Evolutionary conservation across 2,329 filamentous ascomycete genomes (phyloP).

Genomic region (Phialophora macrospora): DNA sequence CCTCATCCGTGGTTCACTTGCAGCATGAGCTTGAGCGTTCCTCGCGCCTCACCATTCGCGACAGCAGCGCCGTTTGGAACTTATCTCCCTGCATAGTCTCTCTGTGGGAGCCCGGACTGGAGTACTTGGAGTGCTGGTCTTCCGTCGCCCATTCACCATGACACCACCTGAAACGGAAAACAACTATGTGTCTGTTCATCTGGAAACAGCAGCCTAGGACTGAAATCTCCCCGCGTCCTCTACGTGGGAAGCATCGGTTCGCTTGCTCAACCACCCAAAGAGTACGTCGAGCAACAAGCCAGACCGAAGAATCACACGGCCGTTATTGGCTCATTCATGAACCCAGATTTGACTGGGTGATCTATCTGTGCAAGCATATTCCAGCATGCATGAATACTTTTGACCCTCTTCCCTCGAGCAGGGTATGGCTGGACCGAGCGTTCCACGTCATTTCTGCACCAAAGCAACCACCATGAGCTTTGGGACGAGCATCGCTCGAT

Average conservation of each 20-base stretch:
- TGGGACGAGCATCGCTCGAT: not conserved
- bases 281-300: not conserved
- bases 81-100: not conserved
- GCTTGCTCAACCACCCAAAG: not conserved
- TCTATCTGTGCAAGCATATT: slow-evolving; percentile 3
- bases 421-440: not conserved
- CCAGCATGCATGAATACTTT: slow-evolving; percentile 14
- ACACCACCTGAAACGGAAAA: not conserved
- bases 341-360: not conserved
- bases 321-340: not conserved
- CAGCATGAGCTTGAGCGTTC: not conserved
- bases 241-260: not conserved
- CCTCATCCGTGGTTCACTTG: not conserved
- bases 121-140: not conserved
- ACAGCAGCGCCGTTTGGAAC: not conserved
- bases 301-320: not conserved
- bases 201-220: not conserved
- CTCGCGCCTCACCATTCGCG: not conserved
- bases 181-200: not conserved
- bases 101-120: not conserved
- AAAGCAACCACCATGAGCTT: not conserved
- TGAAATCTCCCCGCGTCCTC: not conserved
- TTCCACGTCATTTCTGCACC: not conserved
- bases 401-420: not conserved
- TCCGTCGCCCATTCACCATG: not conserved